Evolutionary conservation across 176 grass and related monocot genomes (phyloP), one percentile per base, ranked within the genome.

Genomic region (Eleusine indica): DNA sequence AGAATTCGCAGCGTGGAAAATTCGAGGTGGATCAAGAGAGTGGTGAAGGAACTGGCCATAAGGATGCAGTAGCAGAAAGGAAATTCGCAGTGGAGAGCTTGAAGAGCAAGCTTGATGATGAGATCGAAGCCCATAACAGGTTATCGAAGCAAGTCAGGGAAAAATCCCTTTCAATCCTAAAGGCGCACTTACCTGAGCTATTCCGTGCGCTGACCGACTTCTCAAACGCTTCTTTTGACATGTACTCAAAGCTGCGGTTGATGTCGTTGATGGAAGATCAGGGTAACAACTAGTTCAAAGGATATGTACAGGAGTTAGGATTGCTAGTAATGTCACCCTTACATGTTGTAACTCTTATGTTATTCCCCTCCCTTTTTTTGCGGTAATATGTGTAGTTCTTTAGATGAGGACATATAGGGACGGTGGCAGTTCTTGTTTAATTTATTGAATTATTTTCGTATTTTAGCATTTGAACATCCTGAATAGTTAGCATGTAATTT

Each of bases 141-240:
- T 18, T 99, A 29, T 82, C 88, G 14, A 99, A 91, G 84, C 97
- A 99, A 82, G 93, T 96, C 17, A 92, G 97, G 61, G 97, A 99
- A 64, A 99, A 96, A 60, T 96, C 97, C 41, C 73, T 94, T 7
- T 86, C 84, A 2, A 94, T 89, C 76, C 88, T 99, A 68, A 99
- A 87, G 75, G 92, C 89, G 11, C 91, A 94, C 64, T 66, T 99
- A 71, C 97, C 97, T 21, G 93, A 99, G 87, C 75, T 99, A 62
- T 99, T 99, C 42, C 89, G 93, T 0, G 91, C 91, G 5, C 74
- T 99, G 71, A 85, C 87, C 0, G 93, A 96, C 80, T 99, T 99
- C 57, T 86, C 97, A 7, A 47, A 75, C 38, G 11, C 67, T 53
- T 87, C 86, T 78, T 84, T 87, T 4, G 88, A 87, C 4, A 99